Conservation (phyloP, 345 rosid genomes). For the Acer campestre region DNA sequence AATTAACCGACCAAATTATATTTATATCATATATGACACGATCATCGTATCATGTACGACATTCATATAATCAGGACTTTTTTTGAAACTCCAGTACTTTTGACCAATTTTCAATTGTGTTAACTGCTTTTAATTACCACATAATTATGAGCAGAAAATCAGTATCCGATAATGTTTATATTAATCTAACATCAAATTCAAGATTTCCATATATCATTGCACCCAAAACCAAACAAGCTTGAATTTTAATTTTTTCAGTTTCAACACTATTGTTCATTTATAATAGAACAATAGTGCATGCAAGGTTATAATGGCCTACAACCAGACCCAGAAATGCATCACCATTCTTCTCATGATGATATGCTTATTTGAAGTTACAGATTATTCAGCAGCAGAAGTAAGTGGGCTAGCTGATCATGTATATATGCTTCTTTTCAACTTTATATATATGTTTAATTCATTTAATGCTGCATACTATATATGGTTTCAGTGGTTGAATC, state of each 20-base stretch:
- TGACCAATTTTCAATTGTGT: neutral
- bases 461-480: neutral
- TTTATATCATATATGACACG: too few relatives aligned
- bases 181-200: too few relatives aligned
- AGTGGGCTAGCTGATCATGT: neutral
- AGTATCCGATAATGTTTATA: neutral
- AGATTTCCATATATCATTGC: too few relatives aligned
- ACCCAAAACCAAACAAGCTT: too few relatives aligned
- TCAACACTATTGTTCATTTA: neutral
- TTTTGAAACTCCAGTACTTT: neutral
- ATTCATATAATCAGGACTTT: neutral
- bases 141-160: neutral
- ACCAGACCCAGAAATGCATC: slow-evolving; percentile 2
- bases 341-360: neutral
- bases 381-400: slow-evolving; percentile 4
- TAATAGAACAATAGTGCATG: neutral
- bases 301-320: neutral
- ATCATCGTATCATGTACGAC: neutral
- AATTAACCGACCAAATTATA: too few relatives aligned
- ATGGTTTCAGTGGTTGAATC: slow-evolving; percentile 48
- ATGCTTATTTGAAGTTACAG: neutral
- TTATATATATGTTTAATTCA: neutral
- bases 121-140: neutral
- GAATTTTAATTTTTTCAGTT: neutral
- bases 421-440: neutral